These are phyloP conservation scores for Leishmania martiniquensis DNA, from an alignment of 208 protist species.

Conservation along the genomic window DNA sequence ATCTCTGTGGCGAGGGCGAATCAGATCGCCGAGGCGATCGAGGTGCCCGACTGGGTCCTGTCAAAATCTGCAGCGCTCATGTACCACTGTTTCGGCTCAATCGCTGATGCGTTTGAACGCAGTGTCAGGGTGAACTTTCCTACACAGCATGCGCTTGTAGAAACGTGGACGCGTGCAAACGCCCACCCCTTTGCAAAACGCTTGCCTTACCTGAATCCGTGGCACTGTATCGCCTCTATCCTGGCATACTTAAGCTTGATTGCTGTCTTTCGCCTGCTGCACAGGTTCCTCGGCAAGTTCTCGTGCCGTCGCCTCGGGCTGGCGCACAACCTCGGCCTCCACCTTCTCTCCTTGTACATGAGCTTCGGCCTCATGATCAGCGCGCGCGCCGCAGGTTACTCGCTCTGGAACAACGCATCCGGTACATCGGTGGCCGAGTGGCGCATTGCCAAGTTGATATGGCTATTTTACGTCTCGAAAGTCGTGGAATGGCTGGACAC, in stretches of 20 bases:
- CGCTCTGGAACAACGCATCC: slow-evolving; percentile 71
- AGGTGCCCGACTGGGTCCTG: slow-evolving; percentile 64
- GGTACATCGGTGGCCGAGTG: slow-evolving; percentile 48
- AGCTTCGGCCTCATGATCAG: slow-evolving; percentile 61
- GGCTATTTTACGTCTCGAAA: slow-evolving; percentile 84
- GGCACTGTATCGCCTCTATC: slow-evolving; percentile 43
- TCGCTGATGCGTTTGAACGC: slow-evolving; percentile 36
- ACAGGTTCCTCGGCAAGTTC: slow-evolving; percentile 55
- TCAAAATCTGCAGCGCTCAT: slow-evolving; percentile 25
- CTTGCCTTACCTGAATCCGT: slow-evolving; percentile 63
- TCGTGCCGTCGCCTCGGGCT: slow-evolving; percentile 50
- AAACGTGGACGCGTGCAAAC: slow-evolving; percentile 21
- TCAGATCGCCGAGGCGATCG: slow-evolving; percentile 40
- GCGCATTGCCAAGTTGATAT: slow-evolving; percentile 72
- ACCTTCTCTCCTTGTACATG: slow-evolving; percentile 78
- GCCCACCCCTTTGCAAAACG: slow-evolving; percentile 56
- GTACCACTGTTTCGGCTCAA: slow-evolving; percentile 34
- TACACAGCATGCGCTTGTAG: slow-evolving; percentile 14
- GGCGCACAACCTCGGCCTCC: slow-evolving; percentile 71
- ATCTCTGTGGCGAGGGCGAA: slow-evolving; percentile 46
- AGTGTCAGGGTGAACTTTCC: slow-evolving; percentile 36
- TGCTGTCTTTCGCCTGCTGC: slow-evolving; percentile 30
- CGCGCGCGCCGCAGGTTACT: slow-evolving; percentile 62
- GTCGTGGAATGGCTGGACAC: slow-evolving; percentile 82
- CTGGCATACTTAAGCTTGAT: slow-evolving; percentile 53